Evolutionary conservation across 495 filamentous ascomycete species (phyloP).

Genomic region (Podospora conica): DNA sequence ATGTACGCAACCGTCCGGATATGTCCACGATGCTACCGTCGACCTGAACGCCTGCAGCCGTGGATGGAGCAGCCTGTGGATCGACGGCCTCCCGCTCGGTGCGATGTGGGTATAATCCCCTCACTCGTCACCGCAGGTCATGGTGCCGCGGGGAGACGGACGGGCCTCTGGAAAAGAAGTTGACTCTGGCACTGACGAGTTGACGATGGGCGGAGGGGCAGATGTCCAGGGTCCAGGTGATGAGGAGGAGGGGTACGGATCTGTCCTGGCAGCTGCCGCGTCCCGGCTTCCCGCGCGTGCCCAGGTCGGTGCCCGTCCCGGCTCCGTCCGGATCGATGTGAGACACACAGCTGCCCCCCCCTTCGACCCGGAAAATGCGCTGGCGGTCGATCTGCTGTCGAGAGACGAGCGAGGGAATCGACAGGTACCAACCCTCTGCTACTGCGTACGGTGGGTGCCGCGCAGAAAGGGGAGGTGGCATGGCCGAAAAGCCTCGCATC

Average conservation of each 20-base stretch:
- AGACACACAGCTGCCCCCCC: neutral
- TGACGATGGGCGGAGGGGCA: neutral
- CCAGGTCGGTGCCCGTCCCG: neutral
- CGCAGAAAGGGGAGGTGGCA: neutral
- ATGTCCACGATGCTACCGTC: neutral
- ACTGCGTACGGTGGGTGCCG: neutral
- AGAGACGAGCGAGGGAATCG: neutral
- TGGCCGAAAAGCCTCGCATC: neutral
- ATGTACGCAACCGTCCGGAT: conserved; percentile 10
- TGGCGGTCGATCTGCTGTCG: neutral
- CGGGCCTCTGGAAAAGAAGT: too few species aligned
- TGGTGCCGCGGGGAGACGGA: too few species aligned
- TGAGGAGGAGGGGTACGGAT: neutral
- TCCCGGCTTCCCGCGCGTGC: neutral
- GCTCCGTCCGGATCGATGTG: neutral
- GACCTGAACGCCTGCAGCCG: neutral
- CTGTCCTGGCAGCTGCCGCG: neutral
- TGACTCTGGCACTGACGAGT: too few species aligned
- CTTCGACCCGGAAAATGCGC: neutral
- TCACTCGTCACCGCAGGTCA: too few species aligned
- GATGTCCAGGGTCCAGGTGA: neutral
- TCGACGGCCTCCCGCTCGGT: neutral
- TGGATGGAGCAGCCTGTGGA: neutral
- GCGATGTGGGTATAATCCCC: neutral
- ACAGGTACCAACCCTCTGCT: neutral